Evolutionary conservation across 2,329 filamentous ascomycete genomes (phyloP), one percentile per base, ranked within the genome.

Genomic region (Diaporthe capsici): DNA sequence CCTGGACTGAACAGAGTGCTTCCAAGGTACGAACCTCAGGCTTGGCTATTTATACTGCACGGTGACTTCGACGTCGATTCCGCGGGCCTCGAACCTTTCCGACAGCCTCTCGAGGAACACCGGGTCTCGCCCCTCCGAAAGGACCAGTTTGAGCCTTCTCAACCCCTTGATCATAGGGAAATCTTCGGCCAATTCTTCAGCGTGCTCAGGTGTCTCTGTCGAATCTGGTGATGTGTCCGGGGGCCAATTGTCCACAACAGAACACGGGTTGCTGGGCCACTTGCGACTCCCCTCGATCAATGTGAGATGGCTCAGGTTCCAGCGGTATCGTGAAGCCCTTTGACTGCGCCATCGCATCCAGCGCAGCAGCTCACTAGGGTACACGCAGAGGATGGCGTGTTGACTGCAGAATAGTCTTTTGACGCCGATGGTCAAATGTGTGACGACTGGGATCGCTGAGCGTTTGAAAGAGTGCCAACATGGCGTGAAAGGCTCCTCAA

Each of bases 351-450:
- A n/a, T 17, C 20, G 20, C 61, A 67, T 67, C 61, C 61, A 67
- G 9, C 44, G 17, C 20, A 67, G n/a, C 5, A 51, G 2, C 12
- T 31, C 13, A 22, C 20, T 13, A 25, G 61, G 17, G 15, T 12
- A 20, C 8, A 5, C 2, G 15, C 8, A 2, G 20, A n/a, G 20
- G 4, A 10, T n/a, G n/a, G 3, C 3, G 4, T 7, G 1, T 3
- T 4, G 1, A 4, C 15, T 8, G 28, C 49, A 2, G 25, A 49
- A 51, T 2, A 67, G 4, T 8, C 4, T 6, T 31, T 5, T 15
- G 61, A 67, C 4, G 8, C 61, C 61, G 17, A 67, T n/a, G 15
- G 61, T 67, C 28, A 67, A n/a, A 13, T 51, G 61, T n/a, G 42
- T n/a, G 20, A 49, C 17, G 12, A 44, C 9, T 17, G 44, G 28